Evolutionary conservation across 371 early-diverging fungal species (phyloP).

Genomic region (Syncephalastrum racemosum): DNA sequence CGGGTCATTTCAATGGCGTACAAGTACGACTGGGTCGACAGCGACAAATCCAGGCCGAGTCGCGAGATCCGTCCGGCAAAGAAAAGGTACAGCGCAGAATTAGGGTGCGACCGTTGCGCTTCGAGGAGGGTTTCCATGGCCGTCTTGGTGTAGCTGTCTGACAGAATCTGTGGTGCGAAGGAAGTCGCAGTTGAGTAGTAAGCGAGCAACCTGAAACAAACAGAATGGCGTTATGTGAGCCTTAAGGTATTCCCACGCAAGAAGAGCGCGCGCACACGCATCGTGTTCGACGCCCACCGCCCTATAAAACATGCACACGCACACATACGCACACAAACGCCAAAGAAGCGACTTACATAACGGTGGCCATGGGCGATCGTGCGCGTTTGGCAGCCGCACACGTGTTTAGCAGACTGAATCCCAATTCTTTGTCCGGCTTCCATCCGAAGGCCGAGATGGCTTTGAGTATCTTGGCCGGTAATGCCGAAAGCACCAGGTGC

Average conservation of each 20-base stretch:
- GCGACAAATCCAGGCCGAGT: conserved; percentile 41
- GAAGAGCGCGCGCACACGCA: neutral
- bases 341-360: conserved; percentile 35
- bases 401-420: conserved; percentile 53
- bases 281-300: no score
- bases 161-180: conserved; percentile 39
- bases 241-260: neutral
- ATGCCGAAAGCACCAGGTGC: conserved; percentile 55
- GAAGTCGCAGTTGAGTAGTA: conserved; percentile 36
- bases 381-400: conserved; percentile 48
- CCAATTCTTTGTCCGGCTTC: conserved; percentile 58
- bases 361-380: conserved; percentile 56
- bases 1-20: conserved; percentile 42
- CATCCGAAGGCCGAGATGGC: conserved; percentile 54
- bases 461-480: conserved; percentile 56
- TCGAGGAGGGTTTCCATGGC: conserved; percentile 57
- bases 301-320: no score
- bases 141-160: conserved; percentile 32
- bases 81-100: conserved; percentile 56
- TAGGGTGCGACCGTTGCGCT: conserved; percentile 52
- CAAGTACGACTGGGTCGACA: conserved; percentile 53
- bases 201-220: conserved; percentile 26
- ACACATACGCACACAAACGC: conserved; percentile 2
- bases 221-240: neutral
- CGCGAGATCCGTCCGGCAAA: conserved; percentile 57